Evolutionary conservation across 2,329 filamentous ascomycete genomes (phyloP).

Genomic region (Rutstroemia sp.): DNA sequence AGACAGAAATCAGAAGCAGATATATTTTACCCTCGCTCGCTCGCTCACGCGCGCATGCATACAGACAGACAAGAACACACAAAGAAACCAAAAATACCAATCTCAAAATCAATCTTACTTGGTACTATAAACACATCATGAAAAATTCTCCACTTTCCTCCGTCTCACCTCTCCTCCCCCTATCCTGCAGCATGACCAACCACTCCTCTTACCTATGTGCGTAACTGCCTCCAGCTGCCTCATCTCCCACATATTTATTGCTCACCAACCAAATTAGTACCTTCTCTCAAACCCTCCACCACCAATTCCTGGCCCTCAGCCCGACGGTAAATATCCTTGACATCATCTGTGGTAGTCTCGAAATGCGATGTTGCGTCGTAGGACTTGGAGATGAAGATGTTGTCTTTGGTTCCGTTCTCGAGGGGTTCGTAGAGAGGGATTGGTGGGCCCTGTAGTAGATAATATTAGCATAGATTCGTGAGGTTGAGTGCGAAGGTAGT

Average conservation of each 20-base stretch:
- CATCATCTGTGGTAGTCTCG: conserved; percentile 85
- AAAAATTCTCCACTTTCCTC: not conserved
- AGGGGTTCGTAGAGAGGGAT: conserved; percentile 92
- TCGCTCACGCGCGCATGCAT: not conserved
- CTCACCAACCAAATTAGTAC: conserved; percentile 58
- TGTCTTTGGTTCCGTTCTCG: conserved; percentile 74
- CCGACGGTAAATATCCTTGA: conserved; percentile 85
- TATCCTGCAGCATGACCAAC: not conserved
- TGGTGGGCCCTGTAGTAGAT: conserved; percentile 55
- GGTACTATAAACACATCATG: not conserved
- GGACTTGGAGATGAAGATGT: conserved; percentile 96
- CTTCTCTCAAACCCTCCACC: conserved; percentile 57
- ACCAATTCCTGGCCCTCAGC: conserved; percentile 65
- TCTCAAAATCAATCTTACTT: too few species aligned
- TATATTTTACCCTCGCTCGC: not conserved
- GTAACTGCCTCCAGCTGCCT: not conserved
- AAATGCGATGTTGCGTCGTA: conserved; percentile 98
- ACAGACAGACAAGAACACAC: too few species aligned
- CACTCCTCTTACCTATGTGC: not conserved
- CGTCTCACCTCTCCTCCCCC: not conserved
- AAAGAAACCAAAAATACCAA: too few species aligned
- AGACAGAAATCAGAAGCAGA: not conserved
- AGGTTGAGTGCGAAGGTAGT: not conserved
- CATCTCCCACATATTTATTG: conserved; percentile 37
- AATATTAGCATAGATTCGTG: conserved; percentile 6